Evolutionary conservation across 345 rosid genomes (phyloP).

Genomic region (Bretschneidera sinensis): DNA sequence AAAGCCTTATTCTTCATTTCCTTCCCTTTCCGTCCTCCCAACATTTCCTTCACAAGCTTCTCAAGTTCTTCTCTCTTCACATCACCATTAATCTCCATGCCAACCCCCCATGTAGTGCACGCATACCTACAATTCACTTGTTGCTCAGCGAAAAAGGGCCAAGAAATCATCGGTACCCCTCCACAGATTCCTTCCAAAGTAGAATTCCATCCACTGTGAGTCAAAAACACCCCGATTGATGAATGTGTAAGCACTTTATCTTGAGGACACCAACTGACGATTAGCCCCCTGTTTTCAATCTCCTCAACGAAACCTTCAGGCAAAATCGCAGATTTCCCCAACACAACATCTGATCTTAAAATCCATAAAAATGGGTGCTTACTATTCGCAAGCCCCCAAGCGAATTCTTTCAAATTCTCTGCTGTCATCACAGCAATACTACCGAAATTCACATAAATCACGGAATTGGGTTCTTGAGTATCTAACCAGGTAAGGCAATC

Average conservation of each 20-base stretch:
- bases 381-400: constrained; percentile 60
- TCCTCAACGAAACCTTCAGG: constrained; percentile 32
- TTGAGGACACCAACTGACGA: constrained; percentile 51
- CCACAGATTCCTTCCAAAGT: too few relatives aligned
- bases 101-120: constrained; percentile 35
- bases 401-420: constrained; percentile 38
- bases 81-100: too few relatives aligned
- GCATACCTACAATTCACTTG: constrained; percentile 39
- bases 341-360: constrained; percentile 39
- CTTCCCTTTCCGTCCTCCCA: constrained; percentile 36
- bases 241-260: constrained; percentile 46
- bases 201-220: constrained; percentile 68
- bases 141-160: constrained; percentile 66
- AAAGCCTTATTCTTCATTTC: constrained; percentile 25
- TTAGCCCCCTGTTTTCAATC: constrained; percentile 30
- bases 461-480: constrained; percentile 29
- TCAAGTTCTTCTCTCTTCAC: constrained; percentile 33
- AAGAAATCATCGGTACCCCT: constrained; percentile 46
- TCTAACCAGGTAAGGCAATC: constrained; percentile 48
- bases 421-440: too few relatives aligned
- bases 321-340: constrained; percentile 32
- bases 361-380: constrained; percentile 48
- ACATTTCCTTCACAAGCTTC: constrained; percentile 25
- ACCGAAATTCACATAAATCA: constrained; percentile 50
- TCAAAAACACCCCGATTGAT: constrained; percentile 41